Evolutionary conservation across 495 filamentous ascomycete species (phyloP), one percentile per base, ranked within the genome.

Genomic region (Penicillium lividum): DNA sequence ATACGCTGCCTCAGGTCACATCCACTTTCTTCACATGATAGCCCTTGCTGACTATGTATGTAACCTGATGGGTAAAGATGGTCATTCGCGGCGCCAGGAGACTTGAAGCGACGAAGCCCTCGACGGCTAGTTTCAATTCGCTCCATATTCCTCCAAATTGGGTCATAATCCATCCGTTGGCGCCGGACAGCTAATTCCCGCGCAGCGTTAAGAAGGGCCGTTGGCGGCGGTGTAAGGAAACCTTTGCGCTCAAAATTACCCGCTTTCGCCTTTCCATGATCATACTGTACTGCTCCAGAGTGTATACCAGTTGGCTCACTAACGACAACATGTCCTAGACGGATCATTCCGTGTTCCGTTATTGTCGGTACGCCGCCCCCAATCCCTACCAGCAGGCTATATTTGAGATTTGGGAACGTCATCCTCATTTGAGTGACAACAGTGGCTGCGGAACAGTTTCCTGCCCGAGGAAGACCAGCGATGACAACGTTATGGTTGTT

Each of bases 1-100:
- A 58, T 61, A 4, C 59, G 53, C 49, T 58, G 46, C 3, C 22
- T 38, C 10, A 48, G 29, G 16, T 61, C 59, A 54, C 52, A 63
- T 42, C 63, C 51, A 56, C 62, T 22, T 31, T 33, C 30, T 33
- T 53, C 25, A 48, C 68, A 73, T 16, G 54, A 51, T 28, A 33
- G 25, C 9, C 22, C 43, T 42, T 22, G 11, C 16, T 7, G 60
- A 7, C 5, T 46, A 57, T 74, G 67, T 9, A 5, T 33, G 61
- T 73, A 72, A 10, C 62, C 51, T 8, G 63, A 10, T 28, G 52
- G 18, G 51, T 61, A 77, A 3, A 76, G 62, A 30, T 60, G 42
- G 47, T 76, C 73, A 13, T 60, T 57, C 25, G 13, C 13, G 27
- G 27, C 9, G 10, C 44, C 44, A 13, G 44, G 44, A 11, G 13